Conservation (phyloP, 306 rosid genomes). For the Sindora glabra region DNA sequence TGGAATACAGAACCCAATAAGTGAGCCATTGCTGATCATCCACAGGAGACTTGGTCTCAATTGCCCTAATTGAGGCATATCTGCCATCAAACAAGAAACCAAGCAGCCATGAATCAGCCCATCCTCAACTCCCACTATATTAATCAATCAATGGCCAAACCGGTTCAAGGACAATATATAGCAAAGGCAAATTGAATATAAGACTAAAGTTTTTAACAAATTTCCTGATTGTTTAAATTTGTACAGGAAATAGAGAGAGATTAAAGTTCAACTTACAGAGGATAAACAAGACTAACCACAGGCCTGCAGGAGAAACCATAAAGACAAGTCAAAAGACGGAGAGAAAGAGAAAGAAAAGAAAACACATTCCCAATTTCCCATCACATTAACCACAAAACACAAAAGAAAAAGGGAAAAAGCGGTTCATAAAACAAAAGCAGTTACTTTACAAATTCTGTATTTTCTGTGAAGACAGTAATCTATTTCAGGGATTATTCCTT, state of each 20-base stretch:
- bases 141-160: background rate
- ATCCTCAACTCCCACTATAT: background rate
- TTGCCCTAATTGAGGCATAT: conserved; percentile 87
- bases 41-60: conserved; percentile 69
- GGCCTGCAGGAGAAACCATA: conserved; percentile 59
- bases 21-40: conserved; percentile 99
- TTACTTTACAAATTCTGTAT: background rate
- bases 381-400: conserved; percentile 7
- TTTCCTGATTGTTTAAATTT: background rate
- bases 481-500: background rate
- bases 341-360: background rate
- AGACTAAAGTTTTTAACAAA: background rate
- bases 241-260: background rate
- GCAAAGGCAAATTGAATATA: background rate
- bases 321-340: background rate
- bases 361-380: background rate
- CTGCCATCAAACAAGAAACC: conserved; percentile 30
- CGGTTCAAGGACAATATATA: background rate
- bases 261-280: conserved; percentile 59
- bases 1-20: conserved; percentile 89
- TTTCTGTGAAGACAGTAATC: background rate
- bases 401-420: background rate
- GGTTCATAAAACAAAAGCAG: background rate
- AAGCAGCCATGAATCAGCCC: conserved; percentile 4
- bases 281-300: conserved; percentile 85